Conservation (phyloP, 495 filamentous ascomycete species). For the Bacidia rubella region DNA sequence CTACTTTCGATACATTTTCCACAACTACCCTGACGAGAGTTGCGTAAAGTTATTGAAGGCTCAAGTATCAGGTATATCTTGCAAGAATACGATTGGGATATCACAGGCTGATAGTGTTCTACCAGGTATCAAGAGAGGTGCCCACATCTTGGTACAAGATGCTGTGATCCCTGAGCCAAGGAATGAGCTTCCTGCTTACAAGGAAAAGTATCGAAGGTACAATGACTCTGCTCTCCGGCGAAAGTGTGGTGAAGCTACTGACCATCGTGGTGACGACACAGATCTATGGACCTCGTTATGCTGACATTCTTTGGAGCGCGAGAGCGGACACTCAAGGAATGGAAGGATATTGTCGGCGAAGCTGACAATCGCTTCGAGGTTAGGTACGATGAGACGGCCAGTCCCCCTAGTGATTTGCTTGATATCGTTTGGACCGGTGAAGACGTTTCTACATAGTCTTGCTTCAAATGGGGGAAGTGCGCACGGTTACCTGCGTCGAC, state of each 20-base stretch:
- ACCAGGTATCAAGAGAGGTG: slow-evolving; percentile 38
- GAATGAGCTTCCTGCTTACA: slow-evolving; percentile 2
- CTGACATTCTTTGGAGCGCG: slow-evolving; percentile 23
- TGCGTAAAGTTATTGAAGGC: slow-evolving; percentile 34
- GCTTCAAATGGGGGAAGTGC: no score
- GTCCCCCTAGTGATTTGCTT: background rate
- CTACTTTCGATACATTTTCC: slow-evolving; percentile 34
- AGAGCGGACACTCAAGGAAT: slow-evolving; percentile 24
- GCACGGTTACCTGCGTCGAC: no score
- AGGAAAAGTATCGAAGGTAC: background rate
- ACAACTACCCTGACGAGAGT: slow-evolving; percentile 22
- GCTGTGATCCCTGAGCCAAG: slow-evolving; percentile 24
- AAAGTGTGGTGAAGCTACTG: background rate
- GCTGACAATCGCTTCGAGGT: slow-evolving; percentile 21
- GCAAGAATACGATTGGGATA: background rate
- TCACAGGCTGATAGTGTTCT: background rate
- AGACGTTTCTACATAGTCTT: no score
- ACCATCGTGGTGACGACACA: background rate
- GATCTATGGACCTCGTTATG: slow-evolving; percentile 25
- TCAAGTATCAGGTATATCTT: slow-evolving; percentile 25
- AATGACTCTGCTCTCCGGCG: background rate
- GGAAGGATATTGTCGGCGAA: slow-evolving; percentile 22
- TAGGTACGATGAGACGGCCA: background rate
- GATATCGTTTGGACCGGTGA: background rate
- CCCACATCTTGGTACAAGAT: slow-evolving; percentile 37